A percentile compares a stretch with the other conserved stretches of the same genome.
These are phyloP conservation scores for Chrysopogon serrulatus DNA, from an alignment of 176 grass and related monocot genomes.

Conservation along the genomic window DNA sequence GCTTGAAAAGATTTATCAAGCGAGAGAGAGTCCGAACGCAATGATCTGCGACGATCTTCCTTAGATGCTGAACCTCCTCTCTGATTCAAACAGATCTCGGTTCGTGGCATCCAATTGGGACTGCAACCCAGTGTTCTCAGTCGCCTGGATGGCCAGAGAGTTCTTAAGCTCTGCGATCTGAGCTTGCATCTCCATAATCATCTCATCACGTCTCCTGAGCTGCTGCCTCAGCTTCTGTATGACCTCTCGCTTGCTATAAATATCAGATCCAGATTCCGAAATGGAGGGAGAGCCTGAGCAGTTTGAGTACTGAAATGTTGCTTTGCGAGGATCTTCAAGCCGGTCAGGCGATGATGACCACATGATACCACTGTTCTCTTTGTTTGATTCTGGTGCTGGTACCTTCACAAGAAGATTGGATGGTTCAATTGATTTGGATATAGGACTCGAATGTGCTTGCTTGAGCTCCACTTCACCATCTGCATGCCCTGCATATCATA, in stretches of 20 bases:
- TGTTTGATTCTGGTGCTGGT: constrained; percentile 38
- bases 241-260: constrained; percentile 81
- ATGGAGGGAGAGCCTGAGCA: constrained; percentile 68
- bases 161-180: constrained; percentile 73
- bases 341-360: constrained; percentile 62
- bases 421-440: constrained; percentile 40
- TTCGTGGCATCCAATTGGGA: constrained; percentile 62
- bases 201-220: constrained; percentile 77
- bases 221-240: constrained; percentile 87
- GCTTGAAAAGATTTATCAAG: constrained; percentile 41
- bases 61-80: constrained; percentile 70
- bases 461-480: constrained; percentile 45
- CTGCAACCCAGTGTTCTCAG: constrained; percentile 47
- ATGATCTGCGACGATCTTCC: constrained; percentile 68
- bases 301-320: constrained; percentile 62
- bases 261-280: constrained; percentile 83
- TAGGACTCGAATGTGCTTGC: constrained; percentile 29
- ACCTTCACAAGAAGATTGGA: constrained; percentile 61
- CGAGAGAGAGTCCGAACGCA: constrained; percentile 37
- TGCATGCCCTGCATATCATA: constrained; percentile 28
- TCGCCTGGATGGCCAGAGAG: constrained; percentile 57
- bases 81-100: constrained; percentile 65
- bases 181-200: constrained; percentile 86
- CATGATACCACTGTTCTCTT: constrained; percentile 52
- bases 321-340: constrained; percentile 62